Evolutionary conservation across 108 stramenopile species (phyloP), one percentile per base, ranked within the genome.

Genomic region (Fragilaria crotonensis): DNA sequence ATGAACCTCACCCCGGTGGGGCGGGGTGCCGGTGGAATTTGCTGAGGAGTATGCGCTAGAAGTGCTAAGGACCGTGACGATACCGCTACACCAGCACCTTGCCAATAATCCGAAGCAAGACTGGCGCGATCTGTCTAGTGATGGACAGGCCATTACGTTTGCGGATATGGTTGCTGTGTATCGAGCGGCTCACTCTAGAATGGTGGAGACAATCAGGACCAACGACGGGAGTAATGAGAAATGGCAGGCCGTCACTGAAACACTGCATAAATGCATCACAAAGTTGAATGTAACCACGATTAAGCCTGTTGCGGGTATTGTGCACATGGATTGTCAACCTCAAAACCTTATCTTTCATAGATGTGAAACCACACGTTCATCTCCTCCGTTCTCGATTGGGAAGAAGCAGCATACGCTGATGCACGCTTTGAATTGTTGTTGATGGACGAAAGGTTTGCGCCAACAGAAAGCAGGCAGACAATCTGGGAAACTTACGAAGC

Each of bases 1-100:
- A 82, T 14, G 90, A 92, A 75, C 85, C 90, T 5, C 90, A 92
- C 75, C 90, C 90, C 63, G 90, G 28, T 84, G 84, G 72, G 90
- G 90, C 20, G 78, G 90, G 14, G 85, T 92, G 0, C 80, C 77
- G 4, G 66, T 56, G 7, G 73, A 79, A 14, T 62, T 83, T 51
- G 69, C 73, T 48, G 62, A 80, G 21, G 66, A 76, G 14, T 92
- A 92, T 61, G 79, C 83, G 2, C 52, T 58, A 30, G 55, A 59
- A 51, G 57, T 92, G 20, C 30, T 92, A 53, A 50, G 67, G 2
- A 61, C 78, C 70, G 68, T 87, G 17, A 54, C 87, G 5, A 57
- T 92, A 22, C 90, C 90, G 0, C 32, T 92, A 4, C 90, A 92
- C 27, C 27, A 20, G 44, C 52, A 27, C 76, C 74, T 60, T 41